Evolutionary conservation across 495 filamentous ascomycete genomes (phyloP), one percentile per base, ranked within the genome.

Genomic region (Neurospora intermedia): DNA sequence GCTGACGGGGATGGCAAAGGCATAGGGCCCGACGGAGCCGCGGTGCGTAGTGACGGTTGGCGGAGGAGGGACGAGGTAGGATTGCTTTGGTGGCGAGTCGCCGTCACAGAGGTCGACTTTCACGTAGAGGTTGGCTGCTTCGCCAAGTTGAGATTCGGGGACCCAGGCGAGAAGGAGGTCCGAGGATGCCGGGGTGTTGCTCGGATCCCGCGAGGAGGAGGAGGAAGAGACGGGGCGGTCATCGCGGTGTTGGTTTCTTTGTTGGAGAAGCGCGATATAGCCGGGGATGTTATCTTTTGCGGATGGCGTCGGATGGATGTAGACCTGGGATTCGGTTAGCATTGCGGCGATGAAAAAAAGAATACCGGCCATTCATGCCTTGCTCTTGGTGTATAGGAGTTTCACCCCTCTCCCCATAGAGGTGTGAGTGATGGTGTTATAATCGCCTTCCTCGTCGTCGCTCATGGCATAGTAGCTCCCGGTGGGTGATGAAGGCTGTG

Each of bases 381-480:
- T 99, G 90, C 94, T 97, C 83, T 99, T 99, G 35, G 94, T 94
- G 77, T 91, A 98, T 38, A 99, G 84, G n/a, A 99, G 85, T 84
- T 98, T 99, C 54, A 99, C 96, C 7, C 96, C 95, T 73, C 90
- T 88, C 3, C 92, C 91, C 2, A 91, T 89, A 71, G 85, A 88
- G 16, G 90, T 89, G 80, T 96, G 93, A 11, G 93, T 93, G 81
- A 99, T 96, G 31, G 94, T 98, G 79, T 94, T 93, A 83, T 99
- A 99, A 75, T 94, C 96, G 75, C 89, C 91, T 82, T 99, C 96
- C 69, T 97, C 94, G 74, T 97, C 94, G 82, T 99, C 96, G 81
- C 94, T 97, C 84, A 98, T 86, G 77, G 94, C 96, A 87, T 97
- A 98, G 85, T 94, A 97, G 74, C 94, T 97, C 18, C 92, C 94